Evolutionary conservation across 495 filamentous ascomycete genomes (phyloP).

Genomic region (Glutinoglossum americanum): DNA sequence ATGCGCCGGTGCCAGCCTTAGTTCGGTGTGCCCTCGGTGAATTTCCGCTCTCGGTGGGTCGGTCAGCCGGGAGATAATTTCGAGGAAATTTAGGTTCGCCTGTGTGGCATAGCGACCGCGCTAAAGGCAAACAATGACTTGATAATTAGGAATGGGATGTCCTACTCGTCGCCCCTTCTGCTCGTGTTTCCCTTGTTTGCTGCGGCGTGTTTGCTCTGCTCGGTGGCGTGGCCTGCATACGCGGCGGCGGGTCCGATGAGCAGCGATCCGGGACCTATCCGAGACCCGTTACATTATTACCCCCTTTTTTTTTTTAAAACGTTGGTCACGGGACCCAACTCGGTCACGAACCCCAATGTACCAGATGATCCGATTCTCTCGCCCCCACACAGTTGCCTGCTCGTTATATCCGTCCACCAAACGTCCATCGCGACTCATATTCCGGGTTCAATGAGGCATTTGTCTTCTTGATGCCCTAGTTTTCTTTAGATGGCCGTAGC

Average conservation of each 20-base stretch:
- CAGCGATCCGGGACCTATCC: neutral
- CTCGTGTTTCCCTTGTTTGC: no score
- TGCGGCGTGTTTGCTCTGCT: neutral
- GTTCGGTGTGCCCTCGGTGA: neutral
- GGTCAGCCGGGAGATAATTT: neutral
- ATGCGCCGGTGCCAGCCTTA: neutral
- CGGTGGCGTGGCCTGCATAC: neutral
- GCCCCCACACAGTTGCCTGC: neutral
- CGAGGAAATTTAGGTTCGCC: neutral
- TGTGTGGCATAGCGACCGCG: neutral
- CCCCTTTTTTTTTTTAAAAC: neutral
- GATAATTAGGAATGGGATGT: neutral
- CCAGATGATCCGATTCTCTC: neutral
- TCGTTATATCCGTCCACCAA: no score
- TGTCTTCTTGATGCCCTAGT: neutral
- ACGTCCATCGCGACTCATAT: neutral
- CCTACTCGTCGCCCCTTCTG: no score
- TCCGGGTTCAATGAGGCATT: neutral
- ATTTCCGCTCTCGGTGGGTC: neutral
- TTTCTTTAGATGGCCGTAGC: slow-evolving; percentile 21
- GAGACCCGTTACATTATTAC: neutral
- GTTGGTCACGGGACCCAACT: neutral
- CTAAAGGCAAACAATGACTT: neutral
- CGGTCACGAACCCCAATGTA: neutral
- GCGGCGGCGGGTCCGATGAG: no score